A percentile compares a stretch with the other conserved stretches of the same genome.
These are phyloP conservation scores for Bidens hawaiensis DNA, from an alignment of 140 eudicot species.

Conservation along the genomic window DNA sequence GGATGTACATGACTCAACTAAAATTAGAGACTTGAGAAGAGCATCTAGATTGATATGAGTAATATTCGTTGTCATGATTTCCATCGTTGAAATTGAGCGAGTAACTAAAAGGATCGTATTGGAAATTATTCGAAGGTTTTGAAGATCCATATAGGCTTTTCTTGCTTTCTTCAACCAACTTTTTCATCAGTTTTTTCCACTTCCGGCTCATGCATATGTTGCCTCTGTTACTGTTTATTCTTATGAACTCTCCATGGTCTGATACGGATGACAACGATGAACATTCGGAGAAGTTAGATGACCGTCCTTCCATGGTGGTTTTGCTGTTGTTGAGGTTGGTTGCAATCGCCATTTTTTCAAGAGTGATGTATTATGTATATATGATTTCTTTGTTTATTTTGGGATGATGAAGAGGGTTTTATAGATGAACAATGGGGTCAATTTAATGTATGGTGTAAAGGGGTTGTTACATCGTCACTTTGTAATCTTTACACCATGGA, in stretches of 20 bases:
- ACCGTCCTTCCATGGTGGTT: not conserved
- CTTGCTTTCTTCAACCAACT: conserved; percentile 3
- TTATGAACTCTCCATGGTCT: not conserved
- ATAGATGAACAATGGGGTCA: too few relatives aligned
- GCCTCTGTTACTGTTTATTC: not conserved
- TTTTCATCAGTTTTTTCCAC: conserved; percentile 11
- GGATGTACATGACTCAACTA: too few relatives aligned
- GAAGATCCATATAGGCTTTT: not conserved
- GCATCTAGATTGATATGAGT: not conserved
- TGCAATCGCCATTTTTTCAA: not conserved
- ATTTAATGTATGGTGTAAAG: too few relatives aligned
- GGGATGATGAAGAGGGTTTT: too few relatives aligned
- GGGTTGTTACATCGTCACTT: too few relatives aligned
- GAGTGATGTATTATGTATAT: not conserved
- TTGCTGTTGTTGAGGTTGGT: too few relatives aligned
- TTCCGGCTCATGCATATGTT: not conserved
- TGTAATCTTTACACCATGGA: too few relatives aligned
- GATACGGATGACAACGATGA: not conserved
- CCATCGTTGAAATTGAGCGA: conserved; percentile 8
- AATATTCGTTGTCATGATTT: not conserved
- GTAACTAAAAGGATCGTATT: conserved; percentile 11
- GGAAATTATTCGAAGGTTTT: not conserved
- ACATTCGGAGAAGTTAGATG: conserved; percentile 4
- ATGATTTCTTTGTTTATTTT: not conserved
- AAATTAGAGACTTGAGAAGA: not conserved